Base-by-base conservation (phyloP, 345 rosid species). In the Acer saccharum region DNA sequence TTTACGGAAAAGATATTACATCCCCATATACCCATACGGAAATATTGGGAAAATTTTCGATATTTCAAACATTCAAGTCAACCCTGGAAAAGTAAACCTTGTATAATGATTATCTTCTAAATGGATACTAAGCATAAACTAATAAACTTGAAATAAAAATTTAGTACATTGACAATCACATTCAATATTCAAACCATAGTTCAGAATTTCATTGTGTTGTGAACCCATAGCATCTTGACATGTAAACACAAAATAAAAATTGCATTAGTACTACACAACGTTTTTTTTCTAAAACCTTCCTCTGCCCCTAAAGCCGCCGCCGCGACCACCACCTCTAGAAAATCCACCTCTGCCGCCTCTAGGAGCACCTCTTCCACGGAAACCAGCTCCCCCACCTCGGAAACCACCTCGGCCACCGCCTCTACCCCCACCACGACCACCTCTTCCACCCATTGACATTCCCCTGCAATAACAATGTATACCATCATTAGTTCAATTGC, bases 291-390 rank as follows among this genome's bases (percentile, higher is more conserved):
- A 88, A 1, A 7, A 86, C 72, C 88, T 79, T 65, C 98, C 91
- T 78, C 92, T 80, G 57, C 97, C 98, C 86, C 97, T 81, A 78
- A 89, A 89, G 66, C 90, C 86, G 23, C 93, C 97, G 16, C 95
- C 88, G 25, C 90, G 79, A 32, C 89, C 84, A 10, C 81, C 91
- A 73, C 98, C 91, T 80, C 93, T 69, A 29, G 89, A 83, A 66
- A 81, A 78, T 69, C 90, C 87, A 48, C 89, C 92, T 70, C 94
- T 82, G 69, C 98, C 85, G 79, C 97, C 85, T 73, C 72, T 48
- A 1, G 58, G n/a, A 54, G 65, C 23, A 21, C 87, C 69, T 32
- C 86, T 72, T 16, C 86, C 86, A 18, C 86, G 75, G 20, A 35
- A 35, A 35, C 39, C 39, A 35, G 66, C 78, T 43, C 46, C 46